phyloP scores from a whole-genome alignment of 176 grass and related monocot species.

The Carex littledalei region DNA sequence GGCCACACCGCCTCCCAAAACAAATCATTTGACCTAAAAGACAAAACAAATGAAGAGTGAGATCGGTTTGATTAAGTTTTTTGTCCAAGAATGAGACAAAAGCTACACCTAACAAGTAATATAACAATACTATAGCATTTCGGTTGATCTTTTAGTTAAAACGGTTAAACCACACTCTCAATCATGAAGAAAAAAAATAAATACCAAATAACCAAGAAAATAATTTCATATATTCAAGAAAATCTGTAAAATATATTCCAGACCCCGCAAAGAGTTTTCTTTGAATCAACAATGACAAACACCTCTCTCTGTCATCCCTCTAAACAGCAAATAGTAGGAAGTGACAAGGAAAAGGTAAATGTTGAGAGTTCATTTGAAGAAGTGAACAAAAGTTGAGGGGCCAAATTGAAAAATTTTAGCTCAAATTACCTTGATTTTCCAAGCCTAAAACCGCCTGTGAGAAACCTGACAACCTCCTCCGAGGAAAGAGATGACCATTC shows the following conservation, averaged over 20 bases:
- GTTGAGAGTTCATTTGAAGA: background rate
- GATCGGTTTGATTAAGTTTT: background rate
- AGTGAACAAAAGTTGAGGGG: background rate
- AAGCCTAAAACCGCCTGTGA: slow-evolving; percentile 87
- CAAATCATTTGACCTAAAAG: slow-evolving; percentile 75
- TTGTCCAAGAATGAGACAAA: background rate
- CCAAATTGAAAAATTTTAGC: background rate
- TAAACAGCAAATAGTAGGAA: background rate
- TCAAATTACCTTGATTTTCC: slow-evolving; percentile 58
- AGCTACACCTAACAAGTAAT: background rate
- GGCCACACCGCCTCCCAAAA: slow-evolving; percentile 99
- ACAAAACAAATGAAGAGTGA: background rate
- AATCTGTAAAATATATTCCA: background rate
- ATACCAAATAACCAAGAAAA: slow-evolving; percentile 1
- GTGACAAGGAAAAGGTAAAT: background rate
- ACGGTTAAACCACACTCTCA: background rate
- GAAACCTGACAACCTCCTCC: slow-evolving; percentile 77
- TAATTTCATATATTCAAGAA: background rate
- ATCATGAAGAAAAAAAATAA: background rate
- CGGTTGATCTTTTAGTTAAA: background rate
- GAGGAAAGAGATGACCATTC: slow-evolving; percentile 70
- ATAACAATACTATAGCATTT: background rate
- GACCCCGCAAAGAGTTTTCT: background rate
- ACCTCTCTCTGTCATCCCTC: background rate
- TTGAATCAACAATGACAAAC: background rate